phyloP scores from a whole-genome alignment of 768 basidiomycete genomes.

The Mycena belliarum region DNA sequence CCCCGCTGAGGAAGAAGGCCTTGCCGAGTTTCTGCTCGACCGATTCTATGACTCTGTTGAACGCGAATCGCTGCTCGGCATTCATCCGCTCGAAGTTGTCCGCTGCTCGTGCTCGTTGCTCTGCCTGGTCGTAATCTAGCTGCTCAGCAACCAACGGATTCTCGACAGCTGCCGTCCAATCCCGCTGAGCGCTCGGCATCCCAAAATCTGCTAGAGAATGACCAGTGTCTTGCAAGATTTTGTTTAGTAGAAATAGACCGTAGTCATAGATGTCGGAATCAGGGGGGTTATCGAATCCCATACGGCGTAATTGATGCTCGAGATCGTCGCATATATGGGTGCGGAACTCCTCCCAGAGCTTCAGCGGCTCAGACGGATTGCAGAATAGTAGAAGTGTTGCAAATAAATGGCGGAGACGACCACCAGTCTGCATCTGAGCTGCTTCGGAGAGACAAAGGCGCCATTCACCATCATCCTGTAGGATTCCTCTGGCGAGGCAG shows the following conservation, averaged over 20 bases:
- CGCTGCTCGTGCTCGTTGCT: slow-evolving; percentile 9
- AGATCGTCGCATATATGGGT: slow-evolving; percentile 12
- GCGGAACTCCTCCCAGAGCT: slow-evolving; percentile 8
- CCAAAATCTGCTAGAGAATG: not conserved
- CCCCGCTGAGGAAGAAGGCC: slow-evolving; percentile 37
- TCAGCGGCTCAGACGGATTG: not conserved
- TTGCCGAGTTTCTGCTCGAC: slow-evolving; percentile 22
- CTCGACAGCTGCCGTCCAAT: too few species aligned
- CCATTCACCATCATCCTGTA: slow-evolving; percentile 47
- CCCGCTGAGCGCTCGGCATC: not conserved
- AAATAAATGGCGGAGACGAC: slow-evolving; percentile 34
- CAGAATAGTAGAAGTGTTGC: slow-evolving; percentile 27
- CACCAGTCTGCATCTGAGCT: slow-evolving; percentile 33
- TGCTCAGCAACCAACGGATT: not conserved
- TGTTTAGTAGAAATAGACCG: slow-evolving; percentile 6
- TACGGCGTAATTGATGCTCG: not conserved
- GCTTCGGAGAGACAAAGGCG: slow-evolving; percentile 38
- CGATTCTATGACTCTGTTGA: slow-evolving; percentile 30
- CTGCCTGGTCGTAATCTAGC: slow-evolving; percentile 2
- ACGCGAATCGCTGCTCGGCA: slow-evolving; percentile 32
- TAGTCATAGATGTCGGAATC: slow-evolving; percentile 8
- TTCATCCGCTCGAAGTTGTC: slow-evolving; percentile 25
- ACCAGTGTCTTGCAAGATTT: slow-evolving; percentile 4
- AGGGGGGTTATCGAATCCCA: not conserved
- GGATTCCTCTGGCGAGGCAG: slow-evolving; percentile 30